Evolutionary conservation across 2,329 filamentous ascomycete genomes (phyloP).

Genomic region (Dothideomycetes sp.): DNA sequence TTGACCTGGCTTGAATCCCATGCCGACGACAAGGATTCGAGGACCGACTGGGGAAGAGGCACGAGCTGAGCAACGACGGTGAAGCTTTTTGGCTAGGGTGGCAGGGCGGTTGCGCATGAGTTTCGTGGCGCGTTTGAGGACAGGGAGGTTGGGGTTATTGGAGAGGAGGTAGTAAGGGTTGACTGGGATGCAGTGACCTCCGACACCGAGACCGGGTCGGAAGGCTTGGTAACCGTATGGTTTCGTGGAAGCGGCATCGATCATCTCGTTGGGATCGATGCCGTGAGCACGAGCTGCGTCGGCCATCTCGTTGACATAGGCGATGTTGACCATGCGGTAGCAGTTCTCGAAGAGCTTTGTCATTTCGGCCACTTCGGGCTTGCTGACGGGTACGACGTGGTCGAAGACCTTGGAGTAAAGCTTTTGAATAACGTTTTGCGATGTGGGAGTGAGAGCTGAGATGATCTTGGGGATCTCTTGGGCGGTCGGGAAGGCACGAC

Average conservation of each 20-base stretch:
- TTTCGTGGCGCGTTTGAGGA: conserved; percentile 37
- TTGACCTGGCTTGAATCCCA: conserved; percentile 19
- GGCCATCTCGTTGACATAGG: conserved; percentile 19
- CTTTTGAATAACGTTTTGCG: conserved; percentile 35
- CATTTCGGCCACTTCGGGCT: conserved; percentile 49
- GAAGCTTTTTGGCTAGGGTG: conserved; percentile 13
- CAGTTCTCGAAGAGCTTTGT: conserved; percentile 52
- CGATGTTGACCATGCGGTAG: conserved; percentile 28
- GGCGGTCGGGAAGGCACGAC: conserved; percentile 17
- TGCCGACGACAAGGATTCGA: conserved; percentile 17
- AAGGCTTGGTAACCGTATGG: conserved; percentile 44
- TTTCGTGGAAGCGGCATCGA: conserved; percentile 16
- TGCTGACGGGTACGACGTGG: conserved; percentile 40
- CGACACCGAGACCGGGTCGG: conserved; percentile 42
- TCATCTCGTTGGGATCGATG: conserved; percentile 17
- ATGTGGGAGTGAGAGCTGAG: conserved; percentile 42
- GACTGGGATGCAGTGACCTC: conserved; percentile 49
- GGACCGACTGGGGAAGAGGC: conserved; percentile 7
- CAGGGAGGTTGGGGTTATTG: conserved; percentile 37
- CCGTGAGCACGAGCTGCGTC: conserved; percentile 15
- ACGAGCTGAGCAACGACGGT: conserved; percentile 12
- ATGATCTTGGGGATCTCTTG: conserved; percentile 44
- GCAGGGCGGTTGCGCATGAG: conserved; percentile 37
- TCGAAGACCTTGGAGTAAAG: conserved; percentile 44
- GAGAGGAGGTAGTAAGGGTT: conserved; percentile 47